Evolutionary conservation across 176 grass and related monocot genomes (phyloP).

Genomic region (Hordeum marinum): DNA sequence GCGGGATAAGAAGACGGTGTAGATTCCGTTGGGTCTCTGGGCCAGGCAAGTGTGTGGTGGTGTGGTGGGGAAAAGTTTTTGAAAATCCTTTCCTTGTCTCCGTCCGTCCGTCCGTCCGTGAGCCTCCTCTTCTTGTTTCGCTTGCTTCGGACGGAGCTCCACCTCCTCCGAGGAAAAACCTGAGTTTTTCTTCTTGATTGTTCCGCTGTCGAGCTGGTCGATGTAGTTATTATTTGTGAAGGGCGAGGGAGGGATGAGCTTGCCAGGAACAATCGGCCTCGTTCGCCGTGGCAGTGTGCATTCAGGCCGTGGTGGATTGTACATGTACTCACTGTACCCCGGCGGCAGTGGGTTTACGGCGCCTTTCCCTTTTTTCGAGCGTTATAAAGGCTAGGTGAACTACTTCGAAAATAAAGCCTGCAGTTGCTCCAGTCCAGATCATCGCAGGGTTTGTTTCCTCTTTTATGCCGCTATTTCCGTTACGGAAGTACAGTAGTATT

Average conservation of each 20-base stretch:
- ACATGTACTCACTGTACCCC: neutral
- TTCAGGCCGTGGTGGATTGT: neutral
- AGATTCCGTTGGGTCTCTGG: neutral
- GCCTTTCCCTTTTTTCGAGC: neutral
- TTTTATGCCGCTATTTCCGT: neutral
- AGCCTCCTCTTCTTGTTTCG: neutral
- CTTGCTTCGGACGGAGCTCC: neutral
- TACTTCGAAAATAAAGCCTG: neutral
- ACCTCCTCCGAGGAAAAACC: neutral
- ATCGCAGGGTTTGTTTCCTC: neutral
- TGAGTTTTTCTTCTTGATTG: neutral
- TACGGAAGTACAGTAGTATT: neutral
- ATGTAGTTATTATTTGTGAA: neutral
- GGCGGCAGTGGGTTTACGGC: no score
- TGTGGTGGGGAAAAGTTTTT: conserved; percentile 24
- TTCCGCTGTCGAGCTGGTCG: neutral
- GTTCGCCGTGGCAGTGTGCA: no score
- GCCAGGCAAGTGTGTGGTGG: neutral
- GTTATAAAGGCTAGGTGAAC: neutral
- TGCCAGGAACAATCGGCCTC: no score
- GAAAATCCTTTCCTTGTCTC: conserved; percentile 31
- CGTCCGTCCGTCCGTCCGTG: neutral
- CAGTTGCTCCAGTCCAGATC: neutral
- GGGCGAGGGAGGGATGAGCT: no score
- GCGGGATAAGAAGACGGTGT: neutral